Conservation (phyloP, 2,329 filamentous ascomycete species). For the Coniochaeta ligniaria region DNA sequence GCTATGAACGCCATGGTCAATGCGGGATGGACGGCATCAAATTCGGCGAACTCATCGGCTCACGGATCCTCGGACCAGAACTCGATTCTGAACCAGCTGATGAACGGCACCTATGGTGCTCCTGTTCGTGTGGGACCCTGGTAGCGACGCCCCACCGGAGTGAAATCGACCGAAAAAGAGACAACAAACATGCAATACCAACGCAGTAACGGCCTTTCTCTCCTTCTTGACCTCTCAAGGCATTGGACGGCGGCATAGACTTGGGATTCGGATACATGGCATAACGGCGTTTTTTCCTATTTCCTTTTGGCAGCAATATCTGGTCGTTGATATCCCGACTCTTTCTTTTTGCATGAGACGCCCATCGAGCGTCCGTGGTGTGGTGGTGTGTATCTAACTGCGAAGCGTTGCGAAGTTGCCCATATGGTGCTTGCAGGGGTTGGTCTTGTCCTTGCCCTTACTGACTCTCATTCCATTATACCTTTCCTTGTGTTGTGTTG, state of each 20-base stretch:
- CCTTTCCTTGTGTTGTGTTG: background rate
- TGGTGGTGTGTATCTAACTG: background rate
- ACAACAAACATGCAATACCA: background rate
- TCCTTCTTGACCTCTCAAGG: slow-evolving; percentile 1
- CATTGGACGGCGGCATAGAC: slow-evolving; percentile 2
- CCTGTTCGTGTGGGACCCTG: slow-evolving; percentile 57
- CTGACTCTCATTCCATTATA: background rate
- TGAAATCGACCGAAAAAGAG: background rate
- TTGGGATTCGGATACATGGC: slow-evolving; percentile 2
- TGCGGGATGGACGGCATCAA: slow-evolving; percentile 68
- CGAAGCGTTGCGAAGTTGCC: background rate
- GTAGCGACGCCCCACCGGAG: slow-evolving; percentile 25
- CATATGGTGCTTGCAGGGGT: background rate
- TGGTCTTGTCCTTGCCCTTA: background rate
- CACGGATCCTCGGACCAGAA: slow-evolving; percentile 32
- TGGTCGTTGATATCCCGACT: background rate
- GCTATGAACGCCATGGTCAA: slow-evolving; percentile 74
- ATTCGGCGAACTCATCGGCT: slow-evolving; percentile 15
- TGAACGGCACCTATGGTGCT: slow-evolving; percentile 52
- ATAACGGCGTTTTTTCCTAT: background rate
- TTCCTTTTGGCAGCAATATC: background rate
- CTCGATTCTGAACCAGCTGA: slow-evolving; percentile 56
- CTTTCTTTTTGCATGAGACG: background rate
- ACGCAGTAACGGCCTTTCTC: slow-evolving; percentile 1
- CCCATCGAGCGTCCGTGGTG: background rate